phyloP scores from a whole-genome alignment of 2,329 filamentous ascomycete species.

The Aspergillus transmontanensis region DNA sequence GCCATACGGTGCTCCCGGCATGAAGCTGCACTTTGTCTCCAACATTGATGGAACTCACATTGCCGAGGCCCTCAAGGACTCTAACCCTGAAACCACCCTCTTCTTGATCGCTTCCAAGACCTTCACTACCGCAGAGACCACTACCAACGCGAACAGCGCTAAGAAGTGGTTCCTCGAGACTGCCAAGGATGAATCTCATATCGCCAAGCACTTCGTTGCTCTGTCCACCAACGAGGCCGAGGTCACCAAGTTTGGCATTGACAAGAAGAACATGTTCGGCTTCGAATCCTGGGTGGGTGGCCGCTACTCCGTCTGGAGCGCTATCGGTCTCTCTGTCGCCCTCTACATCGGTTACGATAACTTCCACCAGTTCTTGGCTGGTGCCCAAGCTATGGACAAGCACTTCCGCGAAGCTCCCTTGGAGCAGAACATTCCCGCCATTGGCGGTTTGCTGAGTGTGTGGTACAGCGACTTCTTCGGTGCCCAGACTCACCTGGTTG shows the following conservation, averaged over 20 bases:
- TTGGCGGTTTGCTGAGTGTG: conserved; percentile 90
- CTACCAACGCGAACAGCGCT: conserved; percentile 94
- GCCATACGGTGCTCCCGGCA: conserved; percentile 81
- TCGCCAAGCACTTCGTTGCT: conserved; percentile 98
- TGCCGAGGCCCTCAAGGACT: conserved; percentile 83
- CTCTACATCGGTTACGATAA: conserved; percentile 97
- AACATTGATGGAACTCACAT: conserved; percentile 99
- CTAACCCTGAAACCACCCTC: conserved; percentile 95
- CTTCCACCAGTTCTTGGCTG: conserved; percentile 93
- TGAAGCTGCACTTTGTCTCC: conserved; percentile 96
- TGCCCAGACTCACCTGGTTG: conserved; percentile 94
- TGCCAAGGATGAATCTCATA: conserved; percentile 71
- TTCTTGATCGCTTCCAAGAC: conserved; percentile 99
- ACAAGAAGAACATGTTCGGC: conserved; percentile 99
- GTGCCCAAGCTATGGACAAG: conserved; percentile 96
- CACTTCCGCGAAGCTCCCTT: conserved; percentile 92
- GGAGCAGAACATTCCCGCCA: conserved; percentile 89
- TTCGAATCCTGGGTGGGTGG: conserved; percentile 99
- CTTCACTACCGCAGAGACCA: conserved; percentile 97
- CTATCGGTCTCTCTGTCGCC: conserved; percentile 91
- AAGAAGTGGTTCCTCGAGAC: conserved; percentile 94
- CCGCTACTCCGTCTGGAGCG: conserved; percentile 98
- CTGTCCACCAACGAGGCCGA: conserved; percentile 94
- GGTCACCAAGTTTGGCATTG: conserved; percentile 98
- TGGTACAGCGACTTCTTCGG: conserved; percentile 99